Evolutionary conservation across 108 stramenopile genomes (phyloP), one percentile per base, ranked within the genome.

Genomic region (Cylindrotheca closterium): DNA sequence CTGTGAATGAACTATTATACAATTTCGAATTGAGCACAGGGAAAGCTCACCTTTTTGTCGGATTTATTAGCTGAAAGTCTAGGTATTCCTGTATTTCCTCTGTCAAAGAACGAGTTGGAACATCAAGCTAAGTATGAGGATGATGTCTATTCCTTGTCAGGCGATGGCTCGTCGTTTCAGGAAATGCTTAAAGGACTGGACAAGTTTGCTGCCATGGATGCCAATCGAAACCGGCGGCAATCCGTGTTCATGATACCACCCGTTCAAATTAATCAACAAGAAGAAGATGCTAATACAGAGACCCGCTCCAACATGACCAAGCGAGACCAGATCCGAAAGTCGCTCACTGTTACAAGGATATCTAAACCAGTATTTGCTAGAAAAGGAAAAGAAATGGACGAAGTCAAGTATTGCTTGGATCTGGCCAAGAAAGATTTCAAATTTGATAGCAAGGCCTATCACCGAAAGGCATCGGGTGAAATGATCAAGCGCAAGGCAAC

Each of bases 21-120:
- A n/a, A n/a, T n/a, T n/a, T n/a, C n/a, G n/a, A n/a, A n/a, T n/a
- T n/a, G n/a, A n/a, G n/a, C n/a, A n/a, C n/a, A n/a, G n/a, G n/a
- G n/a, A n/a, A n/a, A n/a, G n/a, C 15, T 42, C 15, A 10, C 37
- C 37, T 42, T 42, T 15, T 42, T 42, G 37, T 10, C 7, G 15
- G 7, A 7, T 42, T 7, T 42, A 7, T 25, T 63, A 34, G 70
- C 76, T 2, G 80, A 80, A 30, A 60, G 70, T 8, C 30, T 86
- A 68, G 91, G 91, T 24, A 79, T 92, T 58, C 86, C 88, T 0
- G 72, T 79, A 1, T 92, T 92, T 71, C 79, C 81, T 5, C 79
- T 92, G 8, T 85, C 84, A 7, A 78, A 81, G 37, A 86, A 88
- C 51, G 87, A 92, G 66, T 58, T 81, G 26, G 74, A 77, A 26